Percentiles rank a stretch among this genome's conserved stretches.
Evolutionary conservation across 768 basidiomycete genomes (phyloP).

Genomic region (Tylopilus felleus): DNA sequence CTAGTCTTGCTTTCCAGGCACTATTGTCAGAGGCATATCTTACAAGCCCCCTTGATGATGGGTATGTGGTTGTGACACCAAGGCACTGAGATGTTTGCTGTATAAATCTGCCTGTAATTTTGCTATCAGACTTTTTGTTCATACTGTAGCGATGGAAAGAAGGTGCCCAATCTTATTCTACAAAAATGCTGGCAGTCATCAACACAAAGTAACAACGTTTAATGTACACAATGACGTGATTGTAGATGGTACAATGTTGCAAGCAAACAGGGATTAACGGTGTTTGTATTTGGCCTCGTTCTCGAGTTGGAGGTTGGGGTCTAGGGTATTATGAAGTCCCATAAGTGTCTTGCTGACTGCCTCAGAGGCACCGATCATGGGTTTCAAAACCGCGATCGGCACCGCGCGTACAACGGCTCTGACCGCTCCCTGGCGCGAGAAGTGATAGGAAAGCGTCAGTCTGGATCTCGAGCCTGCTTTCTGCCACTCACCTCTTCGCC

Average conservation of each 20-base stretch:
- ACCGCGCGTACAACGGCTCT: slow-evolving; percentile 95
- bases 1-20: slow-evolving; percentile 20
- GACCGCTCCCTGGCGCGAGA: slow-evolving; percentile 68
- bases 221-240: slow-evolving; percentile 15
- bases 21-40: slow-evolving; percentile 29
- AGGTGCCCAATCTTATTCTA: background rate
- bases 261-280: slow-evolving; percentile 39
- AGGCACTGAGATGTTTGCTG: slow-evolving; percentile 12
- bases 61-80: slow-evolving; percentile 28
- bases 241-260: slow-evolving; percentile 21
- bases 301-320: slow-evolving; percentile 78
- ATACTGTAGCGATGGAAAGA: background rate
- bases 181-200: background rate
- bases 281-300: slow-evolving; percentile 95
- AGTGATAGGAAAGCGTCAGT: background rate
- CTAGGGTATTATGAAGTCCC: slow-evolving; percentile 89
- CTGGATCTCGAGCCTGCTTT: background rate
- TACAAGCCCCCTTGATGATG: slow-evolving; percentile 31
- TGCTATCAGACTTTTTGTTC: background rate
- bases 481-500: slow-evolving; percentile 71
- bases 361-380: slow-evolving; percentile 97
- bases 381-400: slow-evolving; percentile 94
- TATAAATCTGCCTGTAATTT: background rate
- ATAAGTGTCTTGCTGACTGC: slow-evolving; percentile 94
- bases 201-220: slow-evolving; percentile 1